Base-by-base conservation (phyloP, 352 stramenopile species). In the Pythium aquatile region DNA sequence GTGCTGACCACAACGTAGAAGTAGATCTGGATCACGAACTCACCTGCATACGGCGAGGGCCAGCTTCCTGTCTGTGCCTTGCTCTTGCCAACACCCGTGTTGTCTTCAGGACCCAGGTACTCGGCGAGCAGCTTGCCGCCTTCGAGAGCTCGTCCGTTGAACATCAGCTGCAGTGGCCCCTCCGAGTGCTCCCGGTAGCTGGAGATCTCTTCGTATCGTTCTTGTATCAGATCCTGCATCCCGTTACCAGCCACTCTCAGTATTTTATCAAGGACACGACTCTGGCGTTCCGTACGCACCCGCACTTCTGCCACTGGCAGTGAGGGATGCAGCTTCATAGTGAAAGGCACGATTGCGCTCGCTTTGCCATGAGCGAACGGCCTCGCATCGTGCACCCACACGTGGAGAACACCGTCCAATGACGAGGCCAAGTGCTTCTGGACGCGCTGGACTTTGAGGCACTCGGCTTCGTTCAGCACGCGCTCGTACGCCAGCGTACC, bases 321-420 rank as follows among this genome's bases (percentile, higher is more conserved):
- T 30, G 74, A 75, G 13, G 61, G 62, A 35, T 81, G 68, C 14
- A 87, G 58, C 6, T 74, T 75, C 48, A 90, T 65, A 1, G 65
- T 68, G 47, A 87, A 79, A 2, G 59, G 7, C 2, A 70, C 79
- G 59, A 90, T 49, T 9, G 60, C n/a, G 40, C 79, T 85, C 0
- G 83, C 74, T 26, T 69, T 49, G 20, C 73, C 77, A 26, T 87
- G 77, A 6, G 66, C 72, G 39, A 87, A 87, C 1, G 70, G 58
- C 6, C 79, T 69, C 9, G 82, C 79, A 47, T 91, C 82, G 7
- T 69, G 76, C 1, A 91, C 75, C 82, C 79, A 91, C 4, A 91
- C 52, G 48, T 84, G 77, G 35, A 87, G 65, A n/a, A 77, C 53
- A 6, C 64, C 58, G 29, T 79, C 72, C 20, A 90, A 60, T 6